These are phyloP conservation scores for Colletotrichum scovillei DNA, from an alignment of 2,329 filamentous ascomycete genomes.

Conservation along the genomic window DNA sequence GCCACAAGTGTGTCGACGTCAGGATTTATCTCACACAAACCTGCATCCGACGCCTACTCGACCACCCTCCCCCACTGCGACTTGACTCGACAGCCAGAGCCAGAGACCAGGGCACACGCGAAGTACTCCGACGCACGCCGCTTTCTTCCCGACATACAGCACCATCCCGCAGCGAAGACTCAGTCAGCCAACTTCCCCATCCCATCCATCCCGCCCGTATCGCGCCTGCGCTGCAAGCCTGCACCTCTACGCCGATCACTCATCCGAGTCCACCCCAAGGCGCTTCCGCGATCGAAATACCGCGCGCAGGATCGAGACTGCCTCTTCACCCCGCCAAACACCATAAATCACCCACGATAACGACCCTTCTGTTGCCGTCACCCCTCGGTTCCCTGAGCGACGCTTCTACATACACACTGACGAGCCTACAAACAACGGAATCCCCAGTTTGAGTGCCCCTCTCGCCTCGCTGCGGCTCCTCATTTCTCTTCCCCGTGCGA, in stretches of 20 bases:
- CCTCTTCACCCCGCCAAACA: not conserved
- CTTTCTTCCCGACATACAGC: conserved; percentile 2
- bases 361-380: not conserved
- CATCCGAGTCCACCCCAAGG: conserved; percentile 8
- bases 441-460: not conserved
- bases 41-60: conserved; percentile 13
- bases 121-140: conserved; percentile 13
- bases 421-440: not conserved
- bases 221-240: not conserved
- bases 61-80: conserved; percentile 1
- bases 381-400: not conserved
- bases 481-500: conserved; percentile 22
- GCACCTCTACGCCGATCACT: not conserved
- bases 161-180: not conserved
- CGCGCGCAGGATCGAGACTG: conserved; percentile 20
- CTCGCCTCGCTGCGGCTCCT: not conserved
- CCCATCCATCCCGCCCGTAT: conserved; percentile 5
- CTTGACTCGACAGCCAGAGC: not conserved
- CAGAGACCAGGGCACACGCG: conserved; percentile 6
- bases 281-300: conserved; percentile 24
- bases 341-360: conserved; percentile 21
- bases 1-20: conserved; percentile 30
- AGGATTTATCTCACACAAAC: conserved; percentile 24
- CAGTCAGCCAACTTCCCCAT: not conserved
- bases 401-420: not conserved